Percentiles rank a stretch among this genome's conserved stretches.
Evolutionary conservation across 1,284 basidiomycete genomes (phyloP).

Genomic region (Uromyces viciae-fabae): DNA sequence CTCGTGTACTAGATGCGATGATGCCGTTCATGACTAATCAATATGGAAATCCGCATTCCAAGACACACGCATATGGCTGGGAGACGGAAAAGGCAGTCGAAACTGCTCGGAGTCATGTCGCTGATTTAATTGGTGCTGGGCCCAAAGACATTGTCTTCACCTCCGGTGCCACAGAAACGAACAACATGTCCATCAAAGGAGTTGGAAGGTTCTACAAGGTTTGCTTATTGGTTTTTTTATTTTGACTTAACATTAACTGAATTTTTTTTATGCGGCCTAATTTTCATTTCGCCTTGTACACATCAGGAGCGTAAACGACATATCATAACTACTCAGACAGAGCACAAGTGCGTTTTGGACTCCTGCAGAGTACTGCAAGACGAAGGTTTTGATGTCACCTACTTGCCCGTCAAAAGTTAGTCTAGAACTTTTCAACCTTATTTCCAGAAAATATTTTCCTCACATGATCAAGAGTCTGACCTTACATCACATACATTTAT

Average conservation of each 20-base stretch:
- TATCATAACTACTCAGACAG: conserved; percentile 64
- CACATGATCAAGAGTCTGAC: too few relatives aligned
- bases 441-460: too few relatives aligned
- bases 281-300: neutral
- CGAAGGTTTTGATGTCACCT: conserved; percentile 96
- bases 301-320: conserved; percentile 13
- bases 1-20: conserved; percentile 95
- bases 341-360: conserved; percentile 99
- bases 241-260: too few relatives aligned
- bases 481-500: too few relatives aligned
- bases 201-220: conserved; percentile 83
- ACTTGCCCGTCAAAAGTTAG: conserved; percentile 74
- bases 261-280: too few relatives aligned
- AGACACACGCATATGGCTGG: conserved; percentile 99
- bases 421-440: neutral
- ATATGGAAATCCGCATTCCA: conserved; percentile 95
- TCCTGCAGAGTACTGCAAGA: conserved; percentile 92
- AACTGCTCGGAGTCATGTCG: conserved; percentile 82
- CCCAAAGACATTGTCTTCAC: conserved; percentile 96
- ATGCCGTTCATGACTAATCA: conserved; percentile 92
- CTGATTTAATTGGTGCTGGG: conserved; percentile 87
- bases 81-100: conserved; percentile 94
- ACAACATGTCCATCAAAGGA: conserved; percentile 98
- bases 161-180: conserved; percentile 94
- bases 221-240: conserved; percentile 77